Percentiles rank a stretch among this genome's conserved stretches.
These are phyloP conservation scores for Vicia villosa DNA, from an alignment of 306 rosid genomes.

Conservation along the genomic window DNA sequence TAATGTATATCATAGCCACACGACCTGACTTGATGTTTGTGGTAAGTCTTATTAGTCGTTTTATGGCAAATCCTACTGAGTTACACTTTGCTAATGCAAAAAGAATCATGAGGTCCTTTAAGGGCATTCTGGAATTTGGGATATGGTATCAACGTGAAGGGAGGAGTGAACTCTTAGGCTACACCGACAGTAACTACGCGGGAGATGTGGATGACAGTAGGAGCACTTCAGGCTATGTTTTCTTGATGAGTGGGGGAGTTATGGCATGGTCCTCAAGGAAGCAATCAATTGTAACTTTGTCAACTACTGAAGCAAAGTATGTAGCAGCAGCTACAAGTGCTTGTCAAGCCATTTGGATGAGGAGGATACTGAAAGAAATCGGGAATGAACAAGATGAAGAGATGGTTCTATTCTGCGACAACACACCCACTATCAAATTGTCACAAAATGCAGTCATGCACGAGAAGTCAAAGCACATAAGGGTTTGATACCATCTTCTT, in stretches of 20 bases:
- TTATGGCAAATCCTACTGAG: neutral
- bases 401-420: too few relatives aligned
- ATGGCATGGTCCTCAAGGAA: neutral
- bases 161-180: too few relatives aligned
- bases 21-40: neutral
- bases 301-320: neutral
- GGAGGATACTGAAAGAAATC: neutral
- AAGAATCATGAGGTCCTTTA: neutral
- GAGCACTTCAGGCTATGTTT: neutral
- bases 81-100: neutral
- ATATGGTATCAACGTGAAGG: neutral
- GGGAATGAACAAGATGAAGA: too few relatives aligned
- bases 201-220: neutral
- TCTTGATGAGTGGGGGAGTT: neutral
- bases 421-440: too few relatives aligned
- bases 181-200: neutral
- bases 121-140: neutral
- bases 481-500: neutral
- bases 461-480: too few relatives aligned
- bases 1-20: neutral
- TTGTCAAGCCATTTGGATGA: neutral
- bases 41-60: neutral
- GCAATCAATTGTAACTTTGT: neutral
- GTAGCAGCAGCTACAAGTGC: neutral
- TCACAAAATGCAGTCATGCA: too few relatives aligned